Evolutionary conservation across 768 basidiomycete species (phyloP).

Genomic region (Russula olivacea): DNA sequence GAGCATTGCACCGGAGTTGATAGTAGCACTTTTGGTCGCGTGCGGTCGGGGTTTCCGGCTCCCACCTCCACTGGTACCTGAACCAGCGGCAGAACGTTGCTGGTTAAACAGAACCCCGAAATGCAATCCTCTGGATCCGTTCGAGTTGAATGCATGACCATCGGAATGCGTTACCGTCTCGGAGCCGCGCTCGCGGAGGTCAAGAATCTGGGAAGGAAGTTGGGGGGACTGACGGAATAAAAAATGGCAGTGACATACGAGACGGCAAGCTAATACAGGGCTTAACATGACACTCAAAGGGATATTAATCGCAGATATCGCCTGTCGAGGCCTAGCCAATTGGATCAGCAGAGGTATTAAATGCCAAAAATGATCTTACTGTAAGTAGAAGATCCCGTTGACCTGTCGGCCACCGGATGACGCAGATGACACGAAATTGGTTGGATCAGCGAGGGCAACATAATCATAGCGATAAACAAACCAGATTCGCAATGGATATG

Average conservation of each 20-base stretch:
- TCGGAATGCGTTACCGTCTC: conserved; percentile 67
- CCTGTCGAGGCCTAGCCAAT: conserved; percentile 60
- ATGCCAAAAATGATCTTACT: conserved; percentile 41
- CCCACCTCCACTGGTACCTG: conserved; percentile 9
- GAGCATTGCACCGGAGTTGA: conserved; percentile 23
- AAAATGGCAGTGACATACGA: conserved; percentile 38
- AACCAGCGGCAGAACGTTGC: conserved; percentile 20
- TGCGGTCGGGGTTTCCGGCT: conserved; percentile 18
- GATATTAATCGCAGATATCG: conserved; percentile 78
- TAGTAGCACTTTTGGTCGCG: conserved; percentile 7
- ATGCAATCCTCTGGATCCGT: conserved; percentile 19
- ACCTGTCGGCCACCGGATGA: conserved; percentile 35
- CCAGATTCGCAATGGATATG: conserved; percentile 81
- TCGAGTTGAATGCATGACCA: conserved; percentile 20
- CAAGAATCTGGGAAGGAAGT: conserved; percentile 52
- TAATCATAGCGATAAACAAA: conserved; percentile 26
- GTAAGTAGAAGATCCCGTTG: conserved; percentile 83
- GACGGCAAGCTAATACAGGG: conserved; percentile 71
- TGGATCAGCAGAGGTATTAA: conserved; percentile 21
- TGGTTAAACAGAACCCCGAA: conserved; percentile 25
- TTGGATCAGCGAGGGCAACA: not conserved
- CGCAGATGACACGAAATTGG: conserved; percentile 4
- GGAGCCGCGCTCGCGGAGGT: conserved; percentile 75
- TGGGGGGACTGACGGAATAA: not conserved
- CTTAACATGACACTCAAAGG: conserved; percentile 81